phyloP scores from a whole-genome alignment of 495 filamentous ascomycete genomes.

The Letharia lupina region DNA sequence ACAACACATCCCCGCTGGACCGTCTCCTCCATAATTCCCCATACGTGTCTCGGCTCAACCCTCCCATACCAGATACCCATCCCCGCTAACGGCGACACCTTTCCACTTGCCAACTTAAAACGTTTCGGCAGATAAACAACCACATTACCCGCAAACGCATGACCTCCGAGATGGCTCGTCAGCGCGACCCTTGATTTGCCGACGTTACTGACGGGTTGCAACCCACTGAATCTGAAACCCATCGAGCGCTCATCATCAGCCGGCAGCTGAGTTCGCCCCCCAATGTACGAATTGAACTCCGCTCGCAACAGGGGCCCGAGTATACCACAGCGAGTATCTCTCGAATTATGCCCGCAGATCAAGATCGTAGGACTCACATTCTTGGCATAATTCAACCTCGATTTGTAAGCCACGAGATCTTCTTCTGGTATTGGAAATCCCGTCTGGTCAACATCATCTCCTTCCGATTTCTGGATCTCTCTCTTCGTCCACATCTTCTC shows the following conservation, averaged over 20 bases:
- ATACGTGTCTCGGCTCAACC: conserved; percentile 76
- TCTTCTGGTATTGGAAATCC: neutral
- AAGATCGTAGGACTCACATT: conserved; percentile 28
- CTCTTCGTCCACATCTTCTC: neutral
- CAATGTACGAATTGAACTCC: conserved; percentile 55
- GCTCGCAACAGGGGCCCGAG: conserved; percentile 61
- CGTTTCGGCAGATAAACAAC: conserved; percentile 75
- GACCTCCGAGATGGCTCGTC: conserved; percentile 85
- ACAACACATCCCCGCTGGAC: conserved; percentile 65
- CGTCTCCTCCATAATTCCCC: conserved; percentile 78
- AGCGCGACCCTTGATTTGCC: conserved; percentile 46
- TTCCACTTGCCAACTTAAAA: conserved; percentile 33
- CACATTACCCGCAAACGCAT: conserved; percentile 90
- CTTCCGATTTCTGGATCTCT: neutral
- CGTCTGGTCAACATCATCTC: conserved; percentile 34
- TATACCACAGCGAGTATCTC: conserved; percentile 73
- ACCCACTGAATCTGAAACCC: conserved; percentile 27
- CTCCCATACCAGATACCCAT: conserved; percentile 91
- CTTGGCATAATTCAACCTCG: conserved; percentile 30
- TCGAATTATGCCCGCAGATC: conserved; percentile 74
- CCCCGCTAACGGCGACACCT: conserved; percentile 56
- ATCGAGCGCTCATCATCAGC: conserved; percentile 14
- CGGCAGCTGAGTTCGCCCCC: conserved; percentile 12
- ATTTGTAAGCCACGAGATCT: conserved; percentile 48
- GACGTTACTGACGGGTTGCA: conserved; percentile 27